These are phyloP conservation scores for Monascus ruber DNA, from an alignment of 2,329 filamentous ascomycete species.

Conservation along the genomic window DNA sequence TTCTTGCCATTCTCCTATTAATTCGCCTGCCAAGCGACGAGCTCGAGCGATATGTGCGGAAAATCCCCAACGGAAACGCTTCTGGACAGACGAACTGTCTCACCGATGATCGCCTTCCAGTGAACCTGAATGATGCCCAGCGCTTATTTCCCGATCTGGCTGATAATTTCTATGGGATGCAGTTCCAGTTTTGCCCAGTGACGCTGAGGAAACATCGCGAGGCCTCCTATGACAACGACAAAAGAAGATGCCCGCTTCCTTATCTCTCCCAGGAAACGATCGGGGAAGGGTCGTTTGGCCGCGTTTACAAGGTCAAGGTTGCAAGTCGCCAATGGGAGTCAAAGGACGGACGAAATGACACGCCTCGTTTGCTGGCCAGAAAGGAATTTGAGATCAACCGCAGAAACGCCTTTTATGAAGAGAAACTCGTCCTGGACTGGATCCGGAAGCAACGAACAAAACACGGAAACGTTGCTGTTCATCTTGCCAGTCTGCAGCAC, in stretches of 20 bases:
- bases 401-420: slow-evolving; percentile 16
- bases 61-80: slow-evolving; percentile 1
- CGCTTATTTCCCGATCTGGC: slow-evolving; percentile 6
- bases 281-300: slow-evolving; percentile 22
- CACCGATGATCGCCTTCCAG: slow-evolving; percentile 4
- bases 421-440: slow-evolving; percentile 19
- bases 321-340: slow-evolving; percentile 24
- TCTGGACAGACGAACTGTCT: neutral
- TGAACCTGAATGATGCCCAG: slow-evolving; percentile 1
- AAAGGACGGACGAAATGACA: slow-evolving; percentile 4
- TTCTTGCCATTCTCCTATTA: slow-evolving; percentile 22
- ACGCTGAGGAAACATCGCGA: slow-evolving; percentile 17
- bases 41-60: slow-evolving; percentile 5
- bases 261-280: slow-evolving; percentile 23
- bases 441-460: slow-evolving; percentile 21
- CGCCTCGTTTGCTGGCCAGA: slow-evolving; percentile 17
- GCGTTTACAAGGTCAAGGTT: slow-evolving; percentile 17
- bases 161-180: slow-evolving; percentile 19
- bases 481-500: slow-evolving; percentile 24
- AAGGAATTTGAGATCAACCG: slow-evolving; percentile 25
- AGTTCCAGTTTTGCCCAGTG: slow-evolving; percentile 23
- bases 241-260: slow-evolving; percentile 17
- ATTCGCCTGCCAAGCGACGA: slow-evolving; percentile 14
- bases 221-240: slow-evolving; percentile 11
- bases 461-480: slow-evolving; percentile 27